These are phyloP conservation scores for Cucumis variabilis DNA, from an alignment of 331 rosid genomes.

Conservation along the genomic window DNA sequence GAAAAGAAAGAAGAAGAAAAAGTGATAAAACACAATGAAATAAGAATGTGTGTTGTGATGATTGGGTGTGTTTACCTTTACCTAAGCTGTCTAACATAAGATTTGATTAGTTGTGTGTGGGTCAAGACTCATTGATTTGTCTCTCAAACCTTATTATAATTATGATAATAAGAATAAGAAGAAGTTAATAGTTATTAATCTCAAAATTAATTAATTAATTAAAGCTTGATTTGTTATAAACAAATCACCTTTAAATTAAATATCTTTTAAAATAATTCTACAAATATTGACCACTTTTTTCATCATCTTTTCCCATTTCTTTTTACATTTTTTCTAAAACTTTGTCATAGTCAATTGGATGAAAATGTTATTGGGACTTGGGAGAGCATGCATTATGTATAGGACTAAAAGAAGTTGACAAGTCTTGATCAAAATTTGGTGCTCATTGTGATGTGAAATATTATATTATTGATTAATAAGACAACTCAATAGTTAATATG, in stretches of 20 bases:
- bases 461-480: neutral
- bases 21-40: neutral
- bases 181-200: neutral
- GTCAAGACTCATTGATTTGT: constrained; percentile 23
- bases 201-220: neutral
- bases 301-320: neutral
- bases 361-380: no score
- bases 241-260: neutral
- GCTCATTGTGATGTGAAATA: neutral
- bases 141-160: neutral
- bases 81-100: constrained; percentile 19
- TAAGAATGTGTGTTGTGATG: constrained; percentile 28
- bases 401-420: neutral
- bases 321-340: neutral
- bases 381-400: no score
- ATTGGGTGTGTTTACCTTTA: constrained; percentile 28
- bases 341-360: no score
- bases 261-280: neutral
- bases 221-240: constrained; percentile 14
- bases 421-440: neutral
- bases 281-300: constrained; percentile 17
- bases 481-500: no score
- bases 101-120: constrained; percentile 28
- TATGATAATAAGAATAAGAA: no score
- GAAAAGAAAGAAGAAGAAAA: neutral